These are phyloP conservation scores for Pleoardoris graminearum DNA, from an alignment of 2,329 filamentous ascomycete species.

Conservation along the genomic window DNA sequence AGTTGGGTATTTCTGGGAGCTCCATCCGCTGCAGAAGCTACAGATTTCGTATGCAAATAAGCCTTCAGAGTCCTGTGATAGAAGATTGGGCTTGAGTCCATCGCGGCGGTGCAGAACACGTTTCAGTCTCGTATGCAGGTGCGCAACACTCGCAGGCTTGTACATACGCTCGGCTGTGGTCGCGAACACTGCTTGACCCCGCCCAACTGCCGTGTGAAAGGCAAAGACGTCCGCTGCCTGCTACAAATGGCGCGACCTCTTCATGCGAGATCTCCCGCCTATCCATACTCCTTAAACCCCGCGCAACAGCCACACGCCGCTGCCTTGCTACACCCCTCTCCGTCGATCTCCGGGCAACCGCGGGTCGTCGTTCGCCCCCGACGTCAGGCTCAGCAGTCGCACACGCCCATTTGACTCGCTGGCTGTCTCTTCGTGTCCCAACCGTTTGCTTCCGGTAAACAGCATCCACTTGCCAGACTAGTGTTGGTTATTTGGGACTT, in stretches of 20 bases:
- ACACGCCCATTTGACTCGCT: slow-evolving; percentile 3
- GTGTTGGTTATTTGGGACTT: not conserved
- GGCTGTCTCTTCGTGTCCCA: not conserved
- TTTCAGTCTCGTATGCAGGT: slow-evolving; percentile 26
- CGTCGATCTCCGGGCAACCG: slow-evolving; percentile 1
- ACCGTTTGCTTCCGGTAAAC: not conserved
- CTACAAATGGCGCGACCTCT: slow-evolving; percentile 17
- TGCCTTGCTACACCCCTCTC: not conserved
- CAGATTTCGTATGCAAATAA: too few relatives aligned
- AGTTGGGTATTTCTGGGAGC: too few relatives aligned
- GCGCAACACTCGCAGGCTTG: slow-evolving; percentile 19
- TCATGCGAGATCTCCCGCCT: not conserved
- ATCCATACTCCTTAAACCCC: not conserved
- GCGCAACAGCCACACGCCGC: not conserved
- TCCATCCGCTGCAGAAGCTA: too few relatives aligned
- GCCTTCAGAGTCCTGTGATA: too few relatives aligned
- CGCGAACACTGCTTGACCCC: slow-evolving; percentile 12
- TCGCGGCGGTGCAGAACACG: slow-evolving; percentile 1
- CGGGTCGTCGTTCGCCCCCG: slow-evolving; percentile 2
- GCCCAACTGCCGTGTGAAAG: slow-evolving; percentile 10
- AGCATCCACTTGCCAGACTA: not conserved
- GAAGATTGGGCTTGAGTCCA: too few relatives aligned
- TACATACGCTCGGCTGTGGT: slow-evolving; percentile 1
- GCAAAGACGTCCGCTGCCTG: slow-evolving; percentile 8
- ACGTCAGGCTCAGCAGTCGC: not conserved